Base-by-base conservation (phyloP, 768 basidiomycete species). In the Pleurotus giganteus region DNA sequence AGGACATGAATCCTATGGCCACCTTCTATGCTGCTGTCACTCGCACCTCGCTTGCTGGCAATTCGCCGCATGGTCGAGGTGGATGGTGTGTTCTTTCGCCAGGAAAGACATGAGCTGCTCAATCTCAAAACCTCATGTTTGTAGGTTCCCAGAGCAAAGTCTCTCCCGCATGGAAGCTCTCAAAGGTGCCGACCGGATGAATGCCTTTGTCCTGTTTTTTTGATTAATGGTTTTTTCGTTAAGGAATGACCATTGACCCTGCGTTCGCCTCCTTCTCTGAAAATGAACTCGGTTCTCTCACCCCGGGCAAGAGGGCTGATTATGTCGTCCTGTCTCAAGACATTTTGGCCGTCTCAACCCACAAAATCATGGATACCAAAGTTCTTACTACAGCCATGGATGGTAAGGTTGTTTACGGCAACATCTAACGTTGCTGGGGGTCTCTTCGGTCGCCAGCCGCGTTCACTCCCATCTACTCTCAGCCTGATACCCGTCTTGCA, bases 11-110 rank as follows among this genome's bases (percentile, higher is more conserved):
- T 64, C 94, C 94, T 11, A 75, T 97, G 34, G 73, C 81, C 53
- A 86, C 88, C 2, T 94, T 96, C 67, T 91, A 91, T 66, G 91
- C 94, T n/a, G 92, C 93, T 1, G 77, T 94, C 23, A 85, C 91
- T 2, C 80, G 94, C 32, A 70, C 90, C 44, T 83, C 85, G 24
- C 74, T 79, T 5, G 74, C 79, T 27, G 93, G 91, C 17, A 67
- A 70, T 43, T 94, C 91, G 28, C 94, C 94, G 6, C 87, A 92
- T 60, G 94, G 94, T 2, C 74, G 83, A 5, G 82, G 71, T 8
- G 94, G 94, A 56, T 97, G 94, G 94, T 89, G 64, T 63, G 77
- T 72, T 31, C 47, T 51, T 12, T 23, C n/a, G 27, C 4, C 17
- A 31, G n/a, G n/a, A n/a, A n/a, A n/a, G n/a, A n/a, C n/a, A 28